Evolutionary conservation across 2,329 filamentous ascomycete genomes (phyloP).

Genomic region (Phoma sp.): DNA sequence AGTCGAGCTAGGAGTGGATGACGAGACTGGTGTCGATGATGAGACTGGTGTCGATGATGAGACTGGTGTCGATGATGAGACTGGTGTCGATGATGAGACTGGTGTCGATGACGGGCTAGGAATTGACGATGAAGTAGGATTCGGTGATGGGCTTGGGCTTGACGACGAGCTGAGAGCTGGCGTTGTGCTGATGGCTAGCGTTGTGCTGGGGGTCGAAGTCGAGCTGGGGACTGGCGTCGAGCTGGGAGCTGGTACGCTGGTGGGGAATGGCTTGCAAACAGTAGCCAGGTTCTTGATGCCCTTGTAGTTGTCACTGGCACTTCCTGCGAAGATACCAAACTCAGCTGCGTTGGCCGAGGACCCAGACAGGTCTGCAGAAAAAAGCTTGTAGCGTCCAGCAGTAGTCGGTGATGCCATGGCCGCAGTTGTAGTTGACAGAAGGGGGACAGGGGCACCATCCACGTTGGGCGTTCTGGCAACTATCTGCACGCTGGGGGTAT

Average conservation of each 20-base stretch:
- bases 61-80: background rate
- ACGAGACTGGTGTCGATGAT: slow-evolving; percentile 1
- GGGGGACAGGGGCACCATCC: slow-evolving; percentile 30
- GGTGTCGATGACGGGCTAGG: background rate
- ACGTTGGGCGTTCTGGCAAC: slow-evolving; percentile 30
- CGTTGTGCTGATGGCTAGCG: background rate
- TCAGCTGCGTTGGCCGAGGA: slow-evolving; percentile 21
- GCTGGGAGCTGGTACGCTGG: background rate
- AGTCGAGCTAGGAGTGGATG: slow-evolving; percentile 4
- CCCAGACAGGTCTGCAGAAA: slow-evolving; percentile 27
- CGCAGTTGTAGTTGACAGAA: slow-evolving; percentile 28
- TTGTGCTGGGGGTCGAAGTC: background rate
- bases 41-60: slow-evolving; percentile 4
- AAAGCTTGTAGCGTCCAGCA: slow-evolving; percentile 34
- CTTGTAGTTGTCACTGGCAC: slow-evolving; percentile 28
- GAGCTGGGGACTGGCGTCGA: background rate
- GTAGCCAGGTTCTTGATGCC: slow-evolving; percentile 18
- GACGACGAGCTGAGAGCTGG: background rate
- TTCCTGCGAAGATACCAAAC: slow-evolving; percentile 31
- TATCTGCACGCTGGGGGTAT: slow-evolving; percentile 24
- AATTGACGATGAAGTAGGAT: background rate
- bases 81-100: slow-evolving; percentile 4
- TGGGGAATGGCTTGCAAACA: slow-evolving; percentile 22
- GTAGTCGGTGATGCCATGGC: slow-evolving; percentile 34
- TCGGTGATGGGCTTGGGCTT: background rate